These are phyloP conservation scores for Sphenostylis stenocarpa DNA, from an alignment of 306 rosid genomes.

Conservation along the genomic window DNA sequence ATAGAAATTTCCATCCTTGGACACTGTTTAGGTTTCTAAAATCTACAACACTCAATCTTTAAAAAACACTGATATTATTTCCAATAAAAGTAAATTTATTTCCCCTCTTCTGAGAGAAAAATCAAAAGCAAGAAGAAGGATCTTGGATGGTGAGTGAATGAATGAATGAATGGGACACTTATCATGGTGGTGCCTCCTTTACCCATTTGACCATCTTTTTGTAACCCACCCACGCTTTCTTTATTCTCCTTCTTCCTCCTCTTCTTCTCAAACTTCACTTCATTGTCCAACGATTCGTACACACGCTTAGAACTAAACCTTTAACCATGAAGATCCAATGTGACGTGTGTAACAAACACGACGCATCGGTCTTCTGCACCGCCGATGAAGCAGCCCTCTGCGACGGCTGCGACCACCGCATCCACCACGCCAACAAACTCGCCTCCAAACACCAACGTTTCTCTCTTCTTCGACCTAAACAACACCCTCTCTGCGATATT, in stretches of 20 bases:
- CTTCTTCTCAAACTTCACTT: slow-evolving; percentile 3
- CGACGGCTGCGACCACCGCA: slow-evolving; percentile 74
- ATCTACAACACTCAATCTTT: not conserved
- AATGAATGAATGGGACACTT: not conserved
- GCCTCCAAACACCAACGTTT: slow-evolving; percentile 94
- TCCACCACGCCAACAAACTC: slow-evolving; percentile 95
- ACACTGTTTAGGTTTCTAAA: no score
- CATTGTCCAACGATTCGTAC: not conserved
- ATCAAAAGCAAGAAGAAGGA: not conserved
- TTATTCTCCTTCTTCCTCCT: not conserved
- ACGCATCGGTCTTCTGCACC: slow-evolving; percentile 83
- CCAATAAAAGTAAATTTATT: not conserved
- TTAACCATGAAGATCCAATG: slow-evolving; percentile 83
- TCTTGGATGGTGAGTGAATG: not conserved
- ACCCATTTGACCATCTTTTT: slow-evolving; percentile 18
- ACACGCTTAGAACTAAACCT: not conserved
- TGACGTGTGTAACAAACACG: slow-evolving; percentile 72
- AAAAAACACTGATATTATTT: not conserved
- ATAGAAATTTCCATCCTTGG: not conserved
- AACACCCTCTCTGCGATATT: slow-evolving; percentile 70
- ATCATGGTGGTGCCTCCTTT: not conserved
- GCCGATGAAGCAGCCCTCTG: slow-evolving; percentile 98
- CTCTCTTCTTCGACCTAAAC: slow-evolving; percentile 60
- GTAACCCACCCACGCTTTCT: not conserved
- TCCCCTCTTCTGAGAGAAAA: not conserved